Base-by-base conservation (phyloP, 192 early-diverging fungal species). In the Piromyces finnis region DNA sequence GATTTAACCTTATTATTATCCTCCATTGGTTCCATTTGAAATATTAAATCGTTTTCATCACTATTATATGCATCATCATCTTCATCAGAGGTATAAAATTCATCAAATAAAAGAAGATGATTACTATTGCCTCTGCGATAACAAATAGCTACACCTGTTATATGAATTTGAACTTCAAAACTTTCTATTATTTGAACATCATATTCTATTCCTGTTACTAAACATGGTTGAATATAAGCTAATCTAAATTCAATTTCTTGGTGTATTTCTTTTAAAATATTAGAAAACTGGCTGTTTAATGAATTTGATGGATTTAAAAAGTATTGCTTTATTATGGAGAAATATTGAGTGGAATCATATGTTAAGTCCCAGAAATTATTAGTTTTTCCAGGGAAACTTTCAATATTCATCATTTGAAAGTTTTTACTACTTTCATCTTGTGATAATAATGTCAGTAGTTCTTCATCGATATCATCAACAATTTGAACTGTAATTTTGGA, bases 281-380 rank as follows among this genome's bases (percentile, higher is more conserved):
- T 84, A 3, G 93, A 91, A 0, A 94, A 87, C 77, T 93, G 92
- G 13, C 90, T 87, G 80, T 92, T 94, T 18, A 93, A 92, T 26
- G 51, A 68, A 68, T 68, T 68, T 5, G 5, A 17, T 11, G 51
- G 51, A n/a, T 68, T 68, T 27, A 68, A 26, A 68, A n/a, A 68
- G 3, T n/a, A 26, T 68, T 68, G 51, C n/a, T 68, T 68, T 22
- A 68, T 68, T 26, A 68, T 68, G 3, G 51, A 68, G 26, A 68
- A 68, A 11, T 26, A 68, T 68, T 68, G 51, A 7, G 26, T 68
- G 4, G 51, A 68, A 68, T 68, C 51, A 68, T 68, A 68, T 0
- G 22, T n/a, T 68, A 68, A 68, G n/a, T 68, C 51, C 51, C 51
- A 68, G 9, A 68, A 68, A n/a, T 68, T 68, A 68, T 68, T 68